Base-by-base conservation (phyloP, 2,329 filamentous ascomycete species). In the Sporothrix euskadiensis region DNA sequence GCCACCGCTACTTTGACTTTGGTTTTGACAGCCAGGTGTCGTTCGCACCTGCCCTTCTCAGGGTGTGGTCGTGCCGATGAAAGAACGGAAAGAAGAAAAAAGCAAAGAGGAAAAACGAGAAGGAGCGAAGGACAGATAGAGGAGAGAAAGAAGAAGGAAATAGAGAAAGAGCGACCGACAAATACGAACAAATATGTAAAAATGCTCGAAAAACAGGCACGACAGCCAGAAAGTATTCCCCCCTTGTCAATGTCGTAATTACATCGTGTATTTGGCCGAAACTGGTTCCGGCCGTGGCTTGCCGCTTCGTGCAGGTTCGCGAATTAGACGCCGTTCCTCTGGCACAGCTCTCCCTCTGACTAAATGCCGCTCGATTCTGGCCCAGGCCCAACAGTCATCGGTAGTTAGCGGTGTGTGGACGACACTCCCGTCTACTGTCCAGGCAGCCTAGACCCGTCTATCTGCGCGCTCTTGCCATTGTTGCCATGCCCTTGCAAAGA, bases 281-380 rank as follows among this genome's bases (percentile, higher is more conserved):
- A 44, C 52, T 52, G 56, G 44, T 9, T 8, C 54, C 39, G n/a
- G 35, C 35, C 19, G 30, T 69, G 26, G 47, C 35, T 39, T 47
- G 71, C 10, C 59, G 4, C 4, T 49, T 49, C 41, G 44, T 49
- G 44, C 44, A 49, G 44, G 47, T 16, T 65, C 72, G 30, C 72
- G 72, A 73, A 73, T 73, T 32, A 47, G 49, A 73, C 22, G 72
- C 16, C 49, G 68, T 56, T 57, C 68, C 52, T 68, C 26, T 57
- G 57, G 10, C 72, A 71, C 66, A 73, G 68, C 59, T 52, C 68
- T 56, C 47, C 8, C 49, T 57, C 26, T 59, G 41, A 52, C 47
- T 56, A 63, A 73, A 71, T 71, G 68, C 68, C 59, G 57, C 49
- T 63, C n/a, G 22, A 47, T 70, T 47, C 26, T 44, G 22, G 57